Percentiles rank a stretch among this genome's conserved stretches.
These are phyloP conservation scores for Guyanaporus albipodus DNA, from an alignment of 768 basidiomycete genomes.

Conservation along the genomic window DNA sequence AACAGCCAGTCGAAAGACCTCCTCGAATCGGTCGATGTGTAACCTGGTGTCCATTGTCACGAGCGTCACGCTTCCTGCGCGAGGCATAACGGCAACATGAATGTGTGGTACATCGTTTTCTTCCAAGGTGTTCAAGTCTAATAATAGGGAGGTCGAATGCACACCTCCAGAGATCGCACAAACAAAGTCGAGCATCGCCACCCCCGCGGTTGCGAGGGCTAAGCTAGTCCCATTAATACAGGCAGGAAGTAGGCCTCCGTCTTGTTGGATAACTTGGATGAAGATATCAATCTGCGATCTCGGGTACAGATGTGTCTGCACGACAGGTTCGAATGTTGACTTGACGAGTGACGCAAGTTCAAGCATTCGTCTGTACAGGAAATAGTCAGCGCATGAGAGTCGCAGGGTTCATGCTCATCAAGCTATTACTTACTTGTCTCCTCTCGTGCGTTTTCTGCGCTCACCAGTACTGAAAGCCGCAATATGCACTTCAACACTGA, in stretches of 20 bases:
- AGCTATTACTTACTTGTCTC: slow-evolving; percentile 72
- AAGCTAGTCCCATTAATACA: slow-evolving; percentile 95
- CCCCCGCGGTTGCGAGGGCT: slow-evolving; percentile 85
- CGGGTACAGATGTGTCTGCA: slow-evolving; percentile 88
- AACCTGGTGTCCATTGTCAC: slow-evolving; percentile 94
- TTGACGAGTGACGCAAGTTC: slow-evolving; percentile 87
- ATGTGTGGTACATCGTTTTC: slow-evolving; percentile 88
- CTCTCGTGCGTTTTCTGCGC: slow-evolving; percentile 66
- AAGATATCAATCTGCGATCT: slow-evolving; percentile 93
- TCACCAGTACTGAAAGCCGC: slow-evolving; percentile 87
- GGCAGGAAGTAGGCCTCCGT: slow-evolving; percentile 86
- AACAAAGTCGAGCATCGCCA: slow-evolving; percentile 87
- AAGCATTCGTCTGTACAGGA: slow-evolving; percentile 61
- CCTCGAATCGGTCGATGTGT: slow-evolving; percentile 88
- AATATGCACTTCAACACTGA: slow-evolving; percentile 87
- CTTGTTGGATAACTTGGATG: slow-evolving; percentile 89
- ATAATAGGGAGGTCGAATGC: slow-evolving; percentile 72
- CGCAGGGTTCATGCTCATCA: not conserved
- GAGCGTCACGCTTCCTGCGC: slow-evolving; percentile 78
- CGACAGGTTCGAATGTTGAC: slow-evolving; percentile 94
- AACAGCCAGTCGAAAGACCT: slow-evolving; percentile 74
- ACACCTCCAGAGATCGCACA: slow-evolving; percentile 88
- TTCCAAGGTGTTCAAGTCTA: slow-evolving; percentile 87
- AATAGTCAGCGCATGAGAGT: slow-evolving; percentile 1
- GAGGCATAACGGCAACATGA: slow-evolving; percentile 87